Evolutionary conservation across 208 protist genomes (phyloP).

Genomic region (Trypanosoma avium): DNA sequence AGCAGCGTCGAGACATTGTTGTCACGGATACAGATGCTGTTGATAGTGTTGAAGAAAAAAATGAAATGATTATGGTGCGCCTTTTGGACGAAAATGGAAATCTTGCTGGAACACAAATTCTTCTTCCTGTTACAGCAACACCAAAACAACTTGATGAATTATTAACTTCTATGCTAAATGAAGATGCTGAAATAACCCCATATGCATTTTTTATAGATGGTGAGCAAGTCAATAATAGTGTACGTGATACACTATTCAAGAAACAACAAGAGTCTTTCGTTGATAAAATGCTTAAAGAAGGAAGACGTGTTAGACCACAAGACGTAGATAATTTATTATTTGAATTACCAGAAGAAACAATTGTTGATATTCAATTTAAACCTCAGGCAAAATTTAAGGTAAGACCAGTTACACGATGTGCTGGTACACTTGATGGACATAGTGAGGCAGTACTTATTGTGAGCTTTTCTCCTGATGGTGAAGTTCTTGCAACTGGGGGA

Average conservation of each 20-base stretch:
- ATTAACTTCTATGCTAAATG: conserved; percentile 69
- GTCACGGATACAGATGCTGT: conserved; percentile 33
- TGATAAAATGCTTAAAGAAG: conserved; percentile 80
- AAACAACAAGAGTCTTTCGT: conserved; percentile 76
- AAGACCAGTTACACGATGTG: conserved; percentile 93
- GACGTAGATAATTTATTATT: conserved; percentile 83
- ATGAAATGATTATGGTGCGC: conserved; percentile 77
- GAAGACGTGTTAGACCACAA: conserved; percentile 71
- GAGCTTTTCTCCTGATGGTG: conserved; percentile 95
- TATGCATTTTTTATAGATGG: conserved; percentile 97
- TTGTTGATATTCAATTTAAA: conserved; percentile 90
- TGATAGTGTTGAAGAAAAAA: conserved; percentile 28
- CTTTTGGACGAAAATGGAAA: conserved; percentile 88
- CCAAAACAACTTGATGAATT: conserved; percentile 89
- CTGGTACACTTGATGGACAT: conserved; percentile 93
- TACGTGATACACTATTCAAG: conserved; percentile 84
- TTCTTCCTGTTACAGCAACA: conserved; percentile 89
- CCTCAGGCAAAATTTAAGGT: conserved; percentile 98
- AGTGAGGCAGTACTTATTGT: conserved; percentile 94
- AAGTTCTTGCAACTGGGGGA: conserved; percentile 90
- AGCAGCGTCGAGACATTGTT: conserved; percentile 73
- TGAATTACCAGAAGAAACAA: conserved; percentile 76
- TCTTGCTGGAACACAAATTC: conserved; percentile 89
- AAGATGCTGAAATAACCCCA: conserved; percentile 80
- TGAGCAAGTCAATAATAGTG: conserved; percentile 88